phyloP scores from a whole-genome alignment of 345 rosid genomes.

The Sonneratia caseolaris region DNA sequence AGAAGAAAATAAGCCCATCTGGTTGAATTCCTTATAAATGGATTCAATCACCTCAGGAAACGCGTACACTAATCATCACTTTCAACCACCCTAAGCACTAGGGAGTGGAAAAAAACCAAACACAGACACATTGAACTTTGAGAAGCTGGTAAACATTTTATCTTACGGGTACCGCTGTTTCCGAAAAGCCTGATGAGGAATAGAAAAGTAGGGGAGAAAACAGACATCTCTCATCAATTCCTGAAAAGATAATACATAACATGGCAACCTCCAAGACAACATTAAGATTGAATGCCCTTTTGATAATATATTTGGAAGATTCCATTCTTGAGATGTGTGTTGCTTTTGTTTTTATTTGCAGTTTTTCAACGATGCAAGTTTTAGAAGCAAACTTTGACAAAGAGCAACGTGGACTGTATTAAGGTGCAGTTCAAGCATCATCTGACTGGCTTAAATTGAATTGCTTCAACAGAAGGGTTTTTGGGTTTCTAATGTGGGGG shows the following conservation, averaged over 20 bases:
- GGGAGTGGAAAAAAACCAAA: neutral
- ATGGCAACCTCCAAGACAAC: neutral
- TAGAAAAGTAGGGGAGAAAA: neutral
- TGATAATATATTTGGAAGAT: slow-evolving; percentile 29
- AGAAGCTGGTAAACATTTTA: neutral
- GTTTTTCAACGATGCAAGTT: slow-evolving; percentile 17
- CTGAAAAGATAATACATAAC: neutral
- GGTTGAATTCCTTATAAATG: neutral
- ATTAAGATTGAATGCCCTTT: neutral
- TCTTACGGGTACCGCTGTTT: neutral
- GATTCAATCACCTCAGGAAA: neutral
- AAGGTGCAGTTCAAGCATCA: slow-evolving; percentile 9
- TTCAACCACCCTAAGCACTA: neutral
- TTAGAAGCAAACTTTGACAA: neutral
- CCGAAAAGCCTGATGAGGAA: neutral
- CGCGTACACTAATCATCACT: neutral
- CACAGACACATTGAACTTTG: neutral
- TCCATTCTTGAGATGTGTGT: slow-evolving; percentile 41
- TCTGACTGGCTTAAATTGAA: slow-evolving; percentile 19
- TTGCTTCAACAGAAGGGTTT: slow-evolving; percentile 14
- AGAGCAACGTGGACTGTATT: neutral
- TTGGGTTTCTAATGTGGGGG: neutral
- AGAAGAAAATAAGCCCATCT: neutral
- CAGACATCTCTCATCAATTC: neutral
- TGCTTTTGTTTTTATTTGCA: slow-evolving; percentile 7